Evolutionary conservation across 2,329 filamentous ascomycete species (phyloP), one percentile per base, ranked within the genome.

Genomic region (Rhinocladiella similis): DNA sequence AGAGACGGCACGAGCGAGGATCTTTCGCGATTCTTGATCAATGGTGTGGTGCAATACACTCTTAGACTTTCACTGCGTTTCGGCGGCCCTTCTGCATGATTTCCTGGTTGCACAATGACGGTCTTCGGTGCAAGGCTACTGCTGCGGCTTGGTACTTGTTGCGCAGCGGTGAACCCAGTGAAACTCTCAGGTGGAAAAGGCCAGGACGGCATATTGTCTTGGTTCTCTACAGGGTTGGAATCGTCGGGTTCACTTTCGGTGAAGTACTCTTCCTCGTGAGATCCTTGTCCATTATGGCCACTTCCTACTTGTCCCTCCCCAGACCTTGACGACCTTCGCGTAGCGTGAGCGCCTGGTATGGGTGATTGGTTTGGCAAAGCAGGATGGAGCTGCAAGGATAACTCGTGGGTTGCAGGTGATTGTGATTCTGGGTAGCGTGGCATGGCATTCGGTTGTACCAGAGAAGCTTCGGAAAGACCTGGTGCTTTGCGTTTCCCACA

Each of bases 1-100:
- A 60, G 29, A 10, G 35, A 16, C 5, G 58, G 54, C 16, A 60
- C 43, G 18, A 51, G 27, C 10, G 54, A 47, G 16, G 52, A 20
- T 3, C 51, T 39, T 13, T 42, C 54, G 43, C 47, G 39, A 29
- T 25, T n/a, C 14, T 39, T 29, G 14, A 51, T 49, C 6, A 47
- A 16, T 9, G 36, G 27, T 4, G 39, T 38, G 16, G 43, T 29
- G 4, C 41, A 51, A 13, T 36, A 14, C 10, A 22, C 18, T 9
- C 13, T 12, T 13, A 13, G 20, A 22, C 14, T 19, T 19, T 43
- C 41, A 9, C 20, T 43, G n/a, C 41, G 14, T 20, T 20, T 20
- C 4, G 18, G 10, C 10, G 25, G 13, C n/a, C n/a, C 6, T 29
- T 20, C 39, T 35, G 19, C 29, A 33, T 33, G 29, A 16, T 19